Evolutionary conservation across 352 stramenopile genomes (phyloP), one percentile per base, ranked within the genome.

Genomic region (Phytophthora europaea): DNA sequence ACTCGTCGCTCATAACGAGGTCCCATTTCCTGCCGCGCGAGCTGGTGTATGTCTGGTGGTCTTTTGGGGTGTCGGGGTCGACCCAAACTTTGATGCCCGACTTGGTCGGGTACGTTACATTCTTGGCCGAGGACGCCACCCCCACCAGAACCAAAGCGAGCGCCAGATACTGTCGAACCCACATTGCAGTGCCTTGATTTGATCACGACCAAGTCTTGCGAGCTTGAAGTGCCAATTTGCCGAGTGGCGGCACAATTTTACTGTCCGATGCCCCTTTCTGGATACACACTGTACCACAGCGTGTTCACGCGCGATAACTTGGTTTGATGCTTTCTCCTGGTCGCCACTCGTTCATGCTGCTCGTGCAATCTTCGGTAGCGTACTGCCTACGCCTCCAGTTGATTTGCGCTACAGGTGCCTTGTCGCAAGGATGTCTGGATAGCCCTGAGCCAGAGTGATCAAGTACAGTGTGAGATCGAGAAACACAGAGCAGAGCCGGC

Each of bases 1-100:
- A 99, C 78, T 99, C 95, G 81, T 99, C 95, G 34, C 91, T 98
- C 90, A 98, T 98, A 31, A 96, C 83, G 3, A 97, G 72, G 18
- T 92, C 62, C 80, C 83, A 92, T 50, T 57, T 1, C 1, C 57
- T 15, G 7, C 83, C 76, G 12, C 82, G 82, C 6, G 79, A 85
- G 10, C 56, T 83, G 3, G 40, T 73, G 71, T 87, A 88, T 28
- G 28, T 55, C 8, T 77, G 70, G 5, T 62, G 40, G 12, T 76
- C 59, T 16, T 65, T 31, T 1, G 83, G 83, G 6, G 83, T 89
- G 3, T 60, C 81, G 3, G 73, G 72, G 61, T 91, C 83, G n/a
- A 91, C 75, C 81, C 78, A 91, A 8, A 71, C 59, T 20, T 65
- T 66, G 36, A 91, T 68, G 34, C 83, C 81, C 12, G 80, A 88